A percentile compares a stretch with the other conserved stretches of the same genome.
These are phyloP conservation scores for Globisporangium rhizosaccharum DNA, from an alignment of 352 stramenopile species.

Conservation along the genomic window DNA sequence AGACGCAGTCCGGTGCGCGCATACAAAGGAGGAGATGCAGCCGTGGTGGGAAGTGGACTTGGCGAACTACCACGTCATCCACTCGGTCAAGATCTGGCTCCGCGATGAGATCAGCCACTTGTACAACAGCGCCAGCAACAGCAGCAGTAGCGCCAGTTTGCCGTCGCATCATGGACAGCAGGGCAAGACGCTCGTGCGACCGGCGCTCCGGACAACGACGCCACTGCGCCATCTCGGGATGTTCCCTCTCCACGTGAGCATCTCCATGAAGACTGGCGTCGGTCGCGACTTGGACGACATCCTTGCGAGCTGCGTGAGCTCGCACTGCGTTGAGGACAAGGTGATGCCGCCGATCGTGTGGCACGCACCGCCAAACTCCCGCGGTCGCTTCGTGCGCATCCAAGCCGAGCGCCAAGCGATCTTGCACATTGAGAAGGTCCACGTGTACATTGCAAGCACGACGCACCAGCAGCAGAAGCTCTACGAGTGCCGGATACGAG, in stretches of 20 bases:
- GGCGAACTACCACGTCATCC: slow-evolving; percentile 41
- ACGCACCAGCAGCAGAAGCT: slow-evolving; percentile 16
- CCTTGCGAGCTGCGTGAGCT: slow-evolving; percentile 43
- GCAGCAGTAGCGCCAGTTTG: neutral
- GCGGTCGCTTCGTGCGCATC: slow-evolving; percentile 55
- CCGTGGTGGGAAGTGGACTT: slow-evolving; percentile 56
- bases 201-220: slow-evolving; percentile 2
- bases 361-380: slow-evolving; percentile 40
- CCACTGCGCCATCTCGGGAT: slow-evolving; percentile 16
- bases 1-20: slow-evolving; percentile 23
- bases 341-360: slow-evolving; percentile 31
- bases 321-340: slow-evolving; percentile 25
- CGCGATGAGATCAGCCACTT: slow-evolving; percentile 30
- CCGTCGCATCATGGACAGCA: neutral
- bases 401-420: slow-evolving; percentile 37
- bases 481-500: slow-evolving; percentile 16
- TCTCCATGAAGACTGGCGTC: slow-evolving; percentile 65
- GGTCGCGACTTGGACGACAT: slow-evolving; percentile 55
- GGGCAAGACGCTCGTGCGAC: neutral
- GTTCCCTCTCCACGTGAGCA: slow-evolving; percentile 45
- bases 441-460: slow-evolving; percentile 33
- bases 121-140: slow-evolving; percentile 11
- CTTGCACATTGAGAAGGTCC: slow-evolving; percentile 56
- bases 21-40: slow-evolving; percentile 47
- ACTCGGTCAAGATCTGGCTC: slow-evolving; percentile 43